Percentiles rank a stretch among this genome's conserved stretches.
phyloP scores from a whole-genome alignment of 106 monocot species.

The Dendrobium officinale region DNA sequence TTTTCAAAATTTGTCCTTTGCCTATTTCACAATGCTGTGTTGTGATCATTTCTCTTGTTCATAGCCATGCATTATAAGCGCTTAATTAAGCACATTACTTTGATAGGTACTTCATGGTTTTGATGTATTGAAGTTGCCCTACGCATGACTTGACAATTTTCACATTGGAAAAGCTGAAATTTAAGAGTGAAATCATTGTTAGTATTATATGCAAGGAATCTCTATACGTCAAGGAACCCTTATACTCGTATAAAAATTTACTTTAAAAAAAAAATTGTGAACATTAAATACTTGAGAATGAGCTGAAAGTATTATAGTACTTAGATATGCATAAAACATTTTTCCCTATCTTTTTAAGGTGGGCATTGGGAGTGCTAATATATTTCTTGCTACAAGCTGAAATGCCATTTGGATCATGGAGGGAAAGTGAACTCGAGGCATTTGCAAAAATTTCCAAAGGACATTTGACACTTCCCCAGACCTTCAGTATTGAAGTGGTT shows the following conservation, averaged over 20 bases:
- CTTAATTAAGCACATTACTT: too few species aligned
- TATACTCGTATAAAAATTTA: neutral
- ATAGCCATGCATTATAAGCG: too few species aligned
- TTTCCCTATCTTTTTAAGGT: slow-evolving; percentile 34
- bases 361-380: slow-evolving; percentile 89
- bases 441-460: slow-evolving; percentile 81
- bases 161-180: too few species aligned
- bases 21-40: too few species aligned
- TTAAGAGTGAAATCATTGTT: too few species aligned
- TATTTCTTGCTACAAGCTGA: slow-evolving; percentile 89
- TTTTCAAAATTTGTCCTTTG: too few species aligned
- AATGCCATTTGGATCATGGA: slow-evolving; percentile 93
- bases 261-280: neutral
- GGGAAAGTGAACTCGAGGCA: slow-evolving; percentile 73
- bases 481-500: slow-evolving; percentile 57
- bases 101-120: too few species aligned
- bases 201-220: neutral
- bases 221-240: neutral
- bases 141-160: too few species aligned
- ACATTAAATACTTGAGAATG: neutral
- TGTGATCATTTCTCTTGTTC: too few species aligned
- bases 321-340: too few species aligned
- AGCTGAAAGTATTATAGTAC: too few species aligned
- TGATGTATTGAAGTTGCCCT: too few species aligned
- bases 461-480: slow-evolving; percentile 62